Conservation (phyloP, 768 basidiomycete species). For the Lenzites betulinus region DNA sequence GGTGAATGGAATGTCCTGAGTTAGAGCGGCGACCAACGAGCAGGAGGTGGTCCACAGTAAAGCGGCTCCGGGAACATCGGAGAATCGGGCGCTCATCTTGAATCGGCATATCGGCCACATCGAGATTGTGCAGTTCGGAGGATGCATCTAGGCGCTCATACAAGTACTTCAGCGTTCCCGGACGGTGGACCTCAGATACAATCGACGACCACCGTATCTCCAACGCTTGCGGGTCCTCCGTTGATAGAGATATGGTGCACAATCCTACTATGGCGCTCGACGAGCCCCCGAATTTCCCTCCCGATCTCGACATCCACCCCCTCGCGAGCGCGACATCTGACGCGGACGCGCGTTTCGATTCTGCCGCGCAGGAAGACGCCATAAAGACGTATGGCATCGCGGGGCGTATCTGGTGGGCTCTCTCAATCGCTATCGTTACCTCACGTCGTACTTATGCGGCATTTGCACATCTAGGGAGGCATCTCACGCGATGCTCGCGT, state of each 20-base stretch:
- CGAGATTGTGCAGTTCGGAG: constrained; percentile 1
- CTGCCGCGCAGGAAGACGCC: constrained; percentile 50
- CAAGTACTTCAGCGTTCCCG: not conserved
- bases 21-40: not conserved
- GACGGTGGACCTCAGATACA: too few relatives aligned
- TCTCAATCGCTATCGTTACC: constrained; percentile 1
- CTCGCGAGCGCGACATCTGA: constrained; percentile 1
- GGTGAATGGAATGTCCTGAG: too few relatives aligned
- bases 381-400: constrained; percentile 81
- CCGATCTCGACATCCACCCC: constrained; percentile 43
- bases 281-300: constrained; percentile 47
- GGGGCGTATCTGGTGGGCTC: constrained; percentile 80
- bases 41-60: not conserved
- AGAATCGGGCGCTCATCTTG: constrained; percentile 2
- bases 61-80: not conserved
- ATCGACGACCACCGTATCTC: too few relatives aligned
- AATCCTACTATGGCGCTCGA: not conserved
- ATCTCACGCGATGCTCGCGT: constrained; percentile 27
- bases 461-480: constrained; percentile 28
- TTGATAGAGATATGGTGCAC: too few relatives aligned
- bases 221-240: too few relatives aligned
- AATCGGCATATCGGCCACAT: constrained; percentile 1
- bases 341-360: constrained; percentile 31
- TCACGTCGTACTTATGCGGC: not conserved
- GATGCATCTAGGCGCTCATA: not conserved